These are phyloP conservation scores for Pleurotus ostreatus DNA, from an alignment of 768 basidiomycete species.

Conservation along the genomic window DNA sequence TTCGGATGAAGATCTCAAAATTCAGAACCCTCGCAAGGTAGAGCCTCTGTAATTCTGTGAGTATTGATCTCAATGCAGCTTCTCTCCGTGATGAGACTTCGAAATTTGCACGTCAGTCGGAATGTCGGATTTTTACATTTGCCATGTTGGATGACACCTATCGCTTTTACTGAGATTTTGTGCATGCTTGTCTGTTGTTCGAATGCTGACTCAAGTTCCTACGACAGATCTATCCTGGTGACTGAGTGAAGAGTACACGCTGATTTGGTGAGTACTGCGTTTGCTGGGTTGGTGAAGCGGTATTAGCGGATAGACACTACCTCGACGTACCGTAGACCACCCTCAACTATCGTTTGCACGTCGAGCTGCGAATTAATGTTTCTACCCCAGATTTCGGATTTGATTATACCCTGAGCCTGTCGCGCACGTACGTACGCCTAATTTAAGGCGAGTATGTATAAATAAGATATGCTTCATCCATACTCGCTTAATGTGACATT, in stretches of 20 bases:
- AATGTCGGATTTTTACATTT: constrained; percentile 25
- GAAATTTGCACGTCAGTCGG: constrained; percentile 67
- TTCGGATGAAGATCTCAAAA: no score
- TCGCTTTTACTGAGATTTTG: constrained; percentile 38
- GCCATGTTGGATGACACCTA: constrained; percentile 33
- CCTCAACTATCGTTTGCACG: not conserved
- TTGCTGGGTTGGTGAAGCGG: not conserved
- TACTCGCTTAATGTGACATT: no score
- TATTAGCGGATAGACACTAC: not conserved
- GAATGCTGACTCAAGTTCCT: no score
- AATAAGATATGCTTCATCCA: no score
- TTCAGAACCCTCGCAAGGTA: no score
- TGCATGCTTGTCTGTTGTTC: not conserved
- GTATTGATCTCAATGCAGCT: constrained; percentile 16
- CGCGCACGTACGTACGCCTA: not conserved
- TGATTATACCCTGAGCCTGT: constrained; percentile 5
- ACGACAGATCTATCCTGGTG: no score
- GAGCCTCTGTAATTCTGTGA: constrained; percentile 26
- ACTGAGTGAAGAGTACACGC: not conserved
- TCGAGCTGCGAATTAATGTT: not conserved
- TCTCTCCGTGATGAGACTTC: constrained; percentile 16
- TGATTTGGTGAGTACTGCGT: not conserved
- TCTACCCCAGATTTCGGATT: not conserved
- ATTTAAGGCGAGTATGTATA: not conserved
- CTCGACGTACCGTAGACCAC: not conserved